Evolutionary conservation across 495 filamentous ascomycete genomes (phyloP).

Genomic region (Cladorrhinum samala): DNA sequence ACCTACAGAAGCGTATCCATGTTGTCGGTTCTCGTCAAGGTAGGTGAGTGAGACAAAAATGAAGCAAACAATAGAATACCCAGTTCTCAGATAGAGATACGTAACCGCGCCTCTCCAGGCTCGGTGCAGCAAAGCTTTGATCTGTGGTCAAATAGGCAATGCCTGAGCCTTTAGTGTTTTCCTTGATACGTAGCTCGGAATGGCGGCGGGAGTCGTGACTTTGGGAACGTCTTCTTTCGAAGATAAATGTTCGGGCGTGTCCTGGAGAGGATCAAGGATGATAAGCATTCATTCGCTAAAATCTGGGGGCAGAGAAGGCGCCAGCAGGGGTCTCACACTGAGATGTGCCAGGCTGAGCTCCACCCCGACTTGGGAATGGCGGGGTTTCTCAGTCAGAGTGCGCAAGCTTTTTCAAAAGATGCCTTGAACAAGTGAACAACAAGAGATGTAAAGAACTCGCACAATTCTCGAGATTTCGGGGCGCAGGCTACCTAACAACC

Average conservation of each 20-base stretch:
- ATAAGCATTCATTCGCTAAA: neutral
- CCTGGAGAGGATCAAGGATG: neutral
- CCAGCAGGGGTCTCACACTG: neutral
- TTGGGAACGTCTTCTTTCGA: neutral
- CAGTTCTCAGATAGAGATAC: neutral
- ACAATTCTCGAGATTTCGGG: too few relatives aligned
- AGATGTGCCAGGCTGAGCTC: neutral
- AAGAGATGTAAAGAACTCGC: neutral
- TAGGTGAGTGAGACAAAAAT: neutral
- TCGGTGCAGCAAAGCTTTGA: too few relatives aligned
- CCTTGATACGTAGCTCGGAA: neutral
- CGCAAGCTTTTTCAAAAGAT: too few relatives aligned
- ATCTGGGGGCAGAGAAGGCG: neutral
- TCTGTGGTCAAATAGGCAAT: too few relatives aligned
- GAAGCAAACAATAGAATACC: neutral
- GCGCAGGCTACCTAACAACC: too few relatives aligned
- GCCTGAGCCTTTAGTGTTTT: too few relatives aligned
- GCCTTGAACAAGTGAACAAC: neutral
- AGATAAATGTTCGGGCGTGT: neutral
- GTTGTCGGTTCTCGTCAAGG: neutral
- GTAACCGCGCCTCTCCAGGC: neutral
- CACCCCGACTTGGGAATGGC: neutral
- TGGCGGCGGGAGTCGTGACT: neutral
- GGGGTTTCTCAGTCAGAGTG: neutral
- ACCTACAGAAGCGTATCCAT: conserved; percentile 85